Base-by-base conservation (phyloP, 163 green algal genomes). In the Volvox carteri region DNA sequence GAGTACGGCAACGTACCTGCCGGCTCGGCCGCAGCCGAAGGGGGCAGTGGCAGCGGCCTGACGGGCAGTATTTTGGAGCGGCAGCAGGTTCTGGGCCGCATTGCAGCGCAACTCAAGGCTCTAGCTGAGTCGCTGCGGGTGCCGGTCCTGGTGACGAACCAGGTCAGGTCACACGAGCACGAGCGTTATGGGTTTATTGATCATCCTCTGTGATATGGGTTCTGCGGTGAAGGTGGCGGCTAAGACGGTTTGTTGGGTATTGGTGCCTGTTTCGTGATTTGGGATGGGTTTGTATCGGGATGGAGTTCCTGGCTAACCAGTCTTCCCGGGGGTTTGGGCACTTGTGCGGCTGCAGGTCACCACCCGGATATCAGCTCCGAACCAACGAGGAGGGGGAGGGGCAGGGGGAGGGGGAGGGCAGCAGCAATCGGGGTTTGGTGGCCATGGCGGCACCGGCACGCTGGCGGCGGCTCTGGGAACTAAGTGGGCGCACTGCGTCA, bases 131-230 rank as follows among this genome's bases (percentile, higher is more conserved):
- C 83, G 4, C 96, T 98, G 79, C 74, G 86, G 1, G 94, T 98
- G 25, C 94, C 96, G 0, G 95, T 98, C n/a, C 60, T 99, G 2
- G 96, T 98, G 5, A 97, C 95, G 12, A 98, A 98, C 84, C 96
- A 98, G 91, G 95, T 97, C 68, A 1, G 56, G 16, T 9, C 5
- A 58, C 48, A 58, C 48, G 11, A 11, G 14, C 48, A 23, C 48
- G 48, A 58, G 48, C 48, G 14, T 11, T 14, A 58, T 23, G 48
- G 48, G 14, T 58, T 23, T 58, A 58, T 58, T 58, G 48, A 58
- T 58, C 14, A 58, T 58, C 48, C 11, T 58, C n/a, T n/a, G n/a
- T n/a, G n/a, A n/a, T n/a, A n/a, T n/a, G n/a, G n/a, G n/a, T n/a
- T n/a, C n/a, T n/a, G n/a, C n/a, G n/a, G n/a, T n/a, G n/a, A n/a